Evolutionary conservation across 495 filamentous ascomycete genomes (phyloP).

Genomic region (Xylaria intraflava): DNA sequence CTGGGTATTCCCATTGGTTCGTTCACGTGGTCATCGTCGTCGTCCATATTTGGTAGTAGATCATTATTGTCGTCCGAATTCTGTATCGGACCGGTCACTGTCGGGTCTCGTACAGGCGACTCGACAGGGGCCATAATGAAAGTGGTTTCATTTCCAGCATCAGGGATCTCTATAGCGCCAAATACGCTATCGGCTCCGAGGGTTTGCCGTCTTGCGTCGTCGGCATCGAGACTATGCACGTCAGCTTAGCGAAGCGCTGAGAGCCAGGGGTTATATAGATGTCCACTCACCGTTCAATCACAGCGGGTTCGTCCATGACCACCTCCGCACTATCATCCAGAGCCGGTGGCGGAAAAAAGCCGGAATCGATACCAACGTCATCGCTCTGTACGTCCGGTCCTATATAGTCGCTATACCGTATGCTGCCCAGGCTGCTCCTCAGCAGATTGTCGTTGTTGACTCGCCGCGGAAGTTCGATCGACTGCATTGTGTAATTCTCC

Average conservation of each 20-base stretch:
- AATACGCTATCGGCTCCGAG: constrained; percentile 39
- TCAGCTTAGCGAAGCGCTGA: background rate
- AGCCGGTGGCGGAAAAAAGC: constrained; percentile 34
- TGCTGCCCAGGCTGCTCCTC: constrained; percentile 50
- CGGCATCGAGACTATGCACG: constrained; percentile 29
- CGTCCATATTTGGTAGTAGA: constrained; percentile 10
- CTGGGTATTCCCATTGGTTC: constrained; percentile 17
- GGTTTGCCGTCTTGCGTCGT: constrained; percentile 28
- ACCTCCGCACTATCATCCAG: constrained; percentile 34
- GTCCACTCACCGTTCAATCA: constrained; percentile 24
- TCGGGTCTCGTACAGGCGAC: constrained; percentile 20
- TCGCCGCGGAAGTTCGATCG: constrained; percentile 62
- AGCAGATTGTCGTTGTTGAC: constrained; percentile 50
- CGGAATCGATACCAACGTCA: constrained; percentile 46
- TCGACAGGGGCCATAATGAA: constrained; percentile 33
- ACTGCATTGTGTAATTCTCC: constrained; percentile 60
- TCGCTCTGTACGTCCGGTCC: constrained; percentile 30
- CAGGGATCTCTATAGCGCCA: constrained; percentile 36
- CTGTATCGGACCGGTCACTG: constrained; percentile 8
- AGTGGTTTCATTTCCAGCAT: constrained; percentile 40
- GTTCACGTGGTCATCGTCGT: constrained; percentile 21
- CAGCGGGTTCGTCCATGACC: constrained; percentile 33
- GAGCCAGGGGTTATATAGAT: background rate
- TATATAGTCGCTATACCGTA: constrained; percentile 59
- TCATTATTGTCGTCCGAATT: constrained; percentile 14